A percentile compares a stretch with the other conserved stretches of the same genome.
phyloP scores from a whole-genome alignment of 768 basidiomycete species.

The Naematelia aurantialba region DNA sequence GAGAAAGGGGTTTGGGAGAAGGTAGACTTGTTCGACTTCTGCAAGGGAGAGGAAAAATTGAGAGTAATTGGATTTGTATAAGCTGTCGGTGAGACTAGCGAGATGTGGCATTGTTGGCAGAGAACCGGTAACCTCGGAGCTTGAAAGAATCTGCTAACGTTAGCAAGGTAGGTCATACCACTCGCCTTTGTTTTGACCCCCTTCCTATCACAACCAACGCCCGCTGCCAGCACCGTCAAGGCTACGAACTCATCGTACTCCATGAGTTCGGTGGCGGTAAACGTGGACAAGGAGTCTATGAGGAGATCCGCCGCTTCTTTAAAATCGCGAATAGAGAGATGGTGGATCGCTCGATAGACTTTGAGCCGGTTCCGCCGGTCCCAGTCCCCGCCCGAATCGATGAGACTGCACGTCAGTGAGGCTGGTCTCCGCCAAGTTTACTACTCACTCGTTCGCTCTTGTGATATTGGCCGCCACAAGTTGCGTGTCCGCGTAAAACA shows the following conservation, averaged over 20 bases:
- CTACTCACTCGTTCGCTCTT: constrained; percentile 72
- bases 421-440: background rate
- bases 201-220: constrained; percentile 70
- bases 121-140: constrained; percentile 83
- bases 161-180: background rate
- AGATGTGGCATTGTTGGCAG: constrained; percentile 78
- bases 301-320: constrained; percentile 77
- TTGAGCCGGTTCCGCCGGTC: constrained; percentile 93
- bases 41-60: constrained; percentile 90
- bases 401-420: constrained; percentile 58
- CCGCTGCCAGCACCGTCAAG: constrained; percentile 73
- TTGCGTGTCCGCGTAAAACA: constrained; percentile 78
- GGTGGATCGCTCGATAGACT: constrained; percentile 84
- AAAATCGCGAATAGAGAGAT: constrained; percentile 86
- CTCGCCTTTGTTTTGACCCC: constrained; percentile 86
- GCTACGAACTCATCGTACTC: constrained; percentile 86
- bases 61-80: constrained; percentile 91
- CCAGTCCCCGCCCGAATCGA: constrained; percentile 97
- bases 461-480: constrained; percentile 68
- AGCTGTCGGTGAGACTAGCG: constrained; percentile 73
- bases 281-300: constrained; percentile 86
- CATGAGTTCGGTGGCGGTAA: constrained; percentile 86
- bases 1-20: constrained; percentile 81
- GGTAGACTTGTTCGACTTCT: constrained; percentile 78
- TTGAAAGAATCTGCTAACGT: constrained; percentile 64